Base-by-base conservation (phyloP, 2,329 filamentous ascomycete species). In the Diplocarpon rosae region DNA sequence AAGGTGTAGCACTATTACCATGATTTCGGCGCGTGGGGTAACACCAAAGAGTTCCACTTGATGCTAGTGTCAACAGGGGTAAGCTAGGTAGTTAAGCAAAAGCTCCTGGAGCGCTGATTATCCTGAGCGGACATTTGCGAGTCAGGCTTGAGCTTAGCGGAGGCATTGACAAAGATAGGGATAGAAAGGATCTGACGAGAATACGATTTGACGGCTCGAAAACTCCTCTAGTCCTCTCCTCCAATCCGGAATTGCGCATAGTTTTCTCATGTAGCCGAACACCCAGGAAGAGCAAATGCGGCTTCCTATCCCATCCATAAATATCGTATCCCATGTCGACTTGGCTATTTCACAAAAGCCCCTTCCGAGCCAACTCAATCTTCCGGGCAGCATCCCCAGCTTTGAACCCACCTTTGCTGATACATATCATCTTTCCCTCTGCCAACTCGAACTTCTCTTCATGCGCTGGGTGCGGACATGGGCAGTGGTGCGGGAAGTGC, bases 401-500 rank as follows among this genome's bases (percentile, higher is more conserved):
- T 58, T 78, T 80, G 66, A 80, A 88, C 0, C 85, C 85, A 1
- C 84, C 83, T 58, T 80, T 86, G 36, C 79, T 85, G 1, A 83
- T 70, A 58, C 85, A 92, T 37, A 88, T 69, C 33, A 82, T 75
- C 54, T 78, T 77, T 0, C 85, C 85, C 3, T 89, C 83, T 5
- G 72, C 76, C 27, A 80, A 58, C 64, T 84, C 85, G 51, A 87
- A 76, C 61, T 92, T 92, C 54, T 90, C 85, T 60, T 90, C 80
- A 50, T 83, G 70, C 8, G 70, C 66, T 1, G 83, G 80, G 69
- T 83, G 94, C 1, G 87, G 73, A 67, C 92, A 98, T 24, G 92
- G 92, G 65, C 92, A 98, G 66, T 98, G 92, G 63, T 96, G 90
- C 1, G 92, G 89, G 68, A 94, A 92, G 63, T 93, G 83, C 6